Base-by-base conservation (phyloP, 2,329 filamentous ascomycete species). In the Camillea tinctor region DNA sequence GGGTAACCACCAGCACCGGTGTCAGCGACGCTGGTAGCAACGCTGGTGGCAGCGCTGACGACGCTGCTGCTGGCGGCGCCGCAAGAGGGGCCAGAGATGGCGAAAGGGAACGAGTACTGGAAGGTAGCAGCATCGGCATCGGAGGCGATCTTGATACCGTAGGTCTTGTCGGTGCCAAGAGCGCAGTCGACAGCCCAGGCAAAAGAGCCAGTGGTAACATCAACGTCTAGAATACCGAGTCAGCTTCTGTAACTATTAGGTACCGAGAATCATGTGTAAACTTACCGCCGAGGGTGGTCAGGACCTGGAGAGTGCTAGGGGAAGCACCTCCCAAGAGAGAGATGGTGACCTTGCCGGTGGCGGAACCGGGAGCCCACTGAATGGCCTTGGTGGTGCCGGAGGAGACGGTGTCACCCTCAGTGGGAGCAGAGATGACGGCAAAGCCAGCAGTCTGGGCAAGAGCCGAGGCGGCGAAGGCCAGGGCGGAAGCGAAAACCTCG, bases 31-130 rank as follows among this genome's bases (percentile, higher is more conserved):
- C 20, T 60, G 56, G 24, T 55, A 7, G 44, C 9, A 48, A 44
- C 24, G 24, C 52, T 20, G 58, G 49, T 61, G 5, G 56, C 51
- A 49, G 20, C 44, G 21, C 19, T 26, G 13, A 23, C 36, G 26
- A 40, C 19, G 24, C 49, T 57, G 54, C 6, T 48, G 24, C 23
- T 23, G 54, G 20, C 30, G 13, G 54, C 26, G 63, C 60, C 57
- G 63, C 64, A 65, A 23, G 62, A 68, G 52, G 62, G 70, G 52
- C 71, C 75, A 58, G 71, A 69, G 69, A 86, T 85, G 69, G 77
- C 68, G 79, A 89, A 89, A 67, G 84, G 84, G 77, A 81, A 81
- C 59, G 84, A 86, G 80, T 82, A 88, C 80, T 88, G 85, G 80
- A 84, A 85, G 70, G 80, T 74, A 11, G 54, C 64, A 21, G 76